phyloP scores from a whole-genome alignment of 2,329 filamentous ascomycete genomes.

The Coniochaeta prunicola region DNA sequence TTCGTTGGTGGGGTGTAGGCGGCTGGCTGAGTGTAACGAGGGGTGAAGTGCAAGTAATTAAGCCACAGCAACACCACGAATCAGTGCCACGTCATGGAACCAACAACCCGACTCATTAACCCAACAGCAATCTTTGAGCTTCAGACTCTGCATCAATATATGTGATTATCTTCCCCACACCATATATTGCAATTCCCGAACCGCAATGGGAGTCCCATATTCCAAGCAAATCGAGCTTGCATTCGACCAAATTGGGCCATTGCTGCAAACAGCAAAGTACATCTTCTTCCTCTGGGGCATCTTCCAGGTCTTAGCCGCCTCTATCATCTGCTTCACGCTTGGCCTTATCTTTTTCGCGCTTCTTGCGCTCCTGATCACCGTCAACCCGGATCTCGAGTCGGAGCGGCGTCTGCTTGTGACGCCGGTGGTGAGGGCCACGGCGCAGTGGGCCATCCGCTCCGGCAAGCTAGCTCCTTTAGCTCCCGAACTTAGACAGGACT shows the following conservation, averaged over 20 bases:
- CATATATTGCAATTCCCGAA: not conserved
- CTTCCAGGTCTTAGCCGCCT: conserved; percentile 36
- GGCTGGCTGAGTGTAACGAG: not conserved
- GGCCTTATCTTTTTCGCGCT: conserved; percentile 28
- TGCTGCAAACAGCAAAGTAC: conserved; percentile 40
- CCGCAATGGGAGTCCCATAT: conserved; percentile 42
- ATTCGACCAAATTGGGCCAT: conserved; percentile 44
- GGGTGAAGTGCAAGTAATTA: no score
- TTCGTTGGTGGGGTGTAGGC: not conserved
- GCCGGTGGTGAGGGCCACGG: conserved; percentile 27
- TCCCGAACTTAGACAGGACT: not conserved
- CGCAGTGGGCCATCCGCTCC: conserved; percentile 3
- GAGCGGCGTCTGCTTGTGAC: conserved; percentile 34
- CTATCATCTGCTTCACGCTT: conserved; percentile 21
- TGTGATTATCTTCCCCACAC: no score
- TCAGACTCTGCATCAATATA: not conserved
- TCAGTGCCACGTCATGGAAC: not conserved
- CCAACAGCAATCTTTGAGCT: not conserved
- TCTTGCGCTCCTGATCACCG: conserved; percentile 30
- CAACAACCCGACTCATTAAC: not conserved
- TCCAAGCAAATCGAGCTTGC: conserved; percentile 42
- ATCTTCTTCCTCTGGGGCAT: conserved; percentile 38
- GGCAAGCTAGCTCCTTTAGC: not conserved
- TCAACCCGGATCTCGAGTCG: conserved; percentile 38
- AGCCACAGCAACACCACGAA: no score